These are phyloP conservation scores for Heterobasidion annosum DNA, from an alignment of 1,284 basidiomycete species.

Conservation along the genomic window DNA sequence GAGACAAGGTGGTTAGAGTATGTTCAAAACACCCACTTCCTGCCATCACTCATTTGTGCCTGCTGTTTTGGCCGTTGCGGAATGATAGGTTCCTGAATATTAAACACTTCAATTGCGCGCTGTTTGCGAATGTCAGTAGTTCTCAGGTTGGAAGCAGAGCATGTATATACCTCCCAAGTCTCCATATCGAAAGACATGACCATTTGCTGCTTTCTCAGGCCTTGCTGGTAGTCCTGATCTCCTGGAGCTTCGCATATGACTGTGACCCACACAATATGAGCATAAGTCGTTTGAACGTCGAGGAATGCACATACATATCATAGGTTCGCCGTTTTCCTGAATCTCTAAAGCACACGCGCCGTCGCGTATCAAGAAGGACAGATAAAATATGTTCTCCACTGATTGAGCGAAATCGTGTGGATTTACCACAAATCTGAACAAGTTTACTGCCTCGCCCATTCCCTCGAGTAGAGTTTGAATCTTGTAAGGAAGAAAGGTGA, in stretches of 20 bases:
- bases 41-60: neutral
- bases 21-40: neutral
- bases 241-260: slow-evolving; percentile 57
- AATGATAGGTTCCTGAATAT: slow-evolving; percentile 60
- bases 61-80: slow-evolving; percentile 38
- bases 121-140: slow-evolving; percentile 18
- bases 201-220: slow-evolving; percentile 69
- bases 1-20: neutral
- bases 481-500: slow-evolving; percentile 21
- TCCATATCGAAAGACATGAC: slow-evolving; percentile 83
- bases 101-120: slow-evolving; percentile 76
- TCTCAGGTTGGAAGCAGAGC: neutral
- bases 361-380: slow-evolving; percentile 86
- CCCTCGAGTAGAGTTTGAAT: slow-evolving; percentile 45
- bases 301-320: slow-evolving; percentile 49
- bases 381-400: slow-evolving; percentile 89
- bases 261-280: slow-evolving; percentile 15
- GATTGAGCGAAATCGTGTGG: slow-evolving; percentile 85
- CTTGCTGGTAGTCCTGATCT: slow-evolving; percentile 52
- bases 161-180: slow-evolving; percentile 61
- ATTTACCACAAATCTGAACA: slow-evolving; percentile 83
- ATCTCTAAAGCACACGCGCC: slow-evolving; percentile 68
- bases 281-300: neutral
- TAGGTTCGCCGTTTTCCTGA: slow-evolving; percentile 56
- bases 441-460: slow-evolving; percentile 42